Base-by-base conservation (phyloP, 305 asterid species). In the Fraxinus baroniana region DNA sequence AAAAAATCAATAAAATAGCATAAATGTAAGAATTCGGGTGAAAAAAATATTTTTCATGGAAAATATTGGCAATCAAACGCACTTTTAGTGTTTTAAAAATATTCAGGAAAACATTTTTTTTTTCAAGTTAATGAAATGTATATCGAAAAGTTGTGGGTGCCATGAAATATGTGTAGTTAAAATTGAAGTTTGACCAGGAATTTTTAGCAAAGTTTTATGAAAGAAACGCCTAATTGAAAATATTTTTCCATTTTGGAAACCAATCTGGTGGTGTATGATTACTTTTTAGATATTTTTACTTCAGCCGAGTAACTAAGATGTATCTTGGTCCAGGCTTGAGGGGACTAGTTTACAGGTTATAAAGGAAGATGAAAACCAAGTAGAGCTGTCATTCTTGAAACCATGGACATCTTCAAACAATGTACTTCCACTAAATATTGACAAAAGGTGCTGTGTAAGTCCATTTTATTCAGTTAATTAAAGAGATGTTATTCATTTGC, bases 371-470 rank as follows among this genome's bases (percentile, higher is more conserved):
- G 94, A 87, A 0, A 80, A 87, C 26, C 92, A 91, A 86, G 85
- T 90, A 2, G 97, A 93, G 90, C 82, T 93, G 71, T 93, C 97
- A 20, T 93, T 93, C 39, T 70, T 80, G 15, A 85, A 82, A 79
- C 83, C 85, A 37, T 91, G 90, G 92, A 79, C 84, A 46, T 36
- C 84, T 73, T 86, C 93, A 2, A 76, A 80, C 8, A 8, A 74
- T 9, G 87, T 78, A 64, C 86, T 89, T 80, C 93, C 95, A 15
- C 82, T 93, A 0, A 93, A 93, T 77, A 90, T 91, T 78, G 97
- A 94, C 91, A 94, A 94, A 90, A 93, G 98, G 98, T 94, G 86
- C 82, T 83, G 81, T 81, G 86, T 83, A 86, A 82, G 87, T 86
- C 88, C n/a, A 17, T 5, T 5, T 30, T 1, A 52, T 68, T 20